Base-by-base conservation (phyloP, 768 basidiomycete genomes). In the Fibroporia radiculosa region DNA sequence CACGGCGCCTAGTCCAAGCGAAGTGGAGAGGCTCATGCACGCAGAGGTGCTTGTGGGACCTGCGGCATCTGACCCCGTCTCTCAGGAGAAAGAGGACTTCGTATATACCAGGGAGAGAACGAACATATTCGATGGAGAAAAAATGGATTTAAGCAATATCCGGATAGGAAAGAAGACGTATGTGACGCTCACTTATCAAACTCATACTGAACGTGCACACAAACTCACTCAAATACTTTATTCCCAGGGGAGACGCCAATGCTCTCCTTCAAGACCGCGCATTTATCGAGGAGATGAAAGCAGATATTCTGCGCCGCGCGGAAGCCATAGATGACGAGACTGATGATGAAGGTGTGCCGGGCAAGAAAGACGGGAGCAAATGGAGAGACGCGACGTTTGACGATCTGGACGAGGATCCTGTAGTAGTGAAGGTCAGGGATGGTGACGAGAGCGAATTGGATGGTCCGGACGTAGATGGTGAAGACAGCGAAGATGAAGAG, bases 121-220 rank as follows among this genome's bases (percentile, higher is more conserved):
- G 39, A 97, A 95, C 49, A 68, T 87, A 0, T 93, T 85, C 52
- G 82, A 93, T 54, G 75, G 77, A 19, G 80, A 87, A 36, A 58
- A 61, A 14, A 74, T 95, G 60, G 86, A 95, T 56, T 47, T 79
- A 25, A 65, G 69, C 5, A 67, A 68, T 42, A 47, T 93, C 19
- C 68, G 69, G 20, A 48, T 82, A 6, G 88, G 86, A 27, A 90
- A 82, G 70, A 80, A 74, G 68, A 66, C 53, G 81, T 82, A 50
- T 7, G 73, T 55, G 16, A 27, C 8, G 32, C 20, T 38, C 29
- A 6, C 5, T 12, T 25, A 19, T 24, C 35, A 26, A 39, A 40
- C 26, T 48, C 18, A 42, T 51, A n/a, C 50, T 22, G 45, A 18
- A 24, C 35, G 27, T 40, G 40, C 27, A 47, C 18, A 42, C 50